These are phyloP conservation scores for Diaporthe longicolla DNA, from an alignment of 2,329 filamentous ascomycete species.

Conservation along the genomic window DNA sequence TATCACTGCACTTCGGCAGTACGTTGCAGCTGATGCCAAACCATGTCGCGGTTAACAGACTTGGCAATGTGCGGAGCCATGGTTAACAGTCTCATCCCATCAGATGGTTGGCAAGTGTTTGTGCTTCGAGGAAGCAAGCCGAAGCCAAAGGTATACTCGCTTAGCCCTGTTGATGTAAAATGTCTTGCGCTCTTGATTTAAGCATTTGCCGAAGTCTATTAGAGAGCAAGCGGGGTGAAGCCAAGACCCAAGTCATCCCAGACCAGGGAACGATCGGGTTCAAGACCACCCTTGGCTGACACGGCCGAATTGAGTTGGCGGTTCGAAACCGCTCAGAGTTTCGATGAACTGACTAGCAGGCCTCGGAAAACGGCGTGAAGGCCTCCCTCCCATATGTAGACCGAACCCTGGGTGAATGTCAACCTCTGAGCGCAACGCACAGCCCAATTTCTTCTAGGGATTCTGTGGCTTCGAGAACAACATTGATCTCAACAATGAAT, in stretches of 20 bases:
- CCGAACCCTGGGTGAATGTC: not conserved
- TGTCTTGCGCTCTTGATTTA: not conserved
- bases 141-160: not conserved
- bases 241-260: slow-evolving; percentile 1
- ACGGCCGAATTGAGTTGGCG: slow-evolving; percentile 17
- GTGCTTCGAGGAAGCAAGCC: not conserved
- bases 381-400: not conserved
- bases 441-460: not conserved
- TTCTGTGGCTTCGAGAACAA: not conserved
- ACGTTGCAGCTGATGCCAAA: not conserved
- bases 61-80: not conserved
- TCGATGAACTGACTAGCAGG: slow-evolving; percentile 24
- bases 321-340: slow-evolving; percentile 30
- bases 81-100: not conserved
- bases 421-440: not conserved
- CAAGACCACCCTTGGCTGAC: slow-evolving; percentile 11
- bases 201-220: slow-evolving; percentile 22
- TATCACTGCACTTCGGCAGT: slow-evolving; percentile 10
- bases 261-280: not conserved
- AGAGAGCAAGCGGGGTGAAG: slow-evolving; percentile 20
- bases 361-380: not conserved
- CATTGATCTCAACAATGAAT: not conserved
- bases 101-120: not conserved
- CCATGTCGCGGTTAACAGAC: not conserved
- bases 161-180: not conserved